phyloP scores from a whole-genome alignment of 73 alveolate species.

The Paramecium biaurelia region DNA sequence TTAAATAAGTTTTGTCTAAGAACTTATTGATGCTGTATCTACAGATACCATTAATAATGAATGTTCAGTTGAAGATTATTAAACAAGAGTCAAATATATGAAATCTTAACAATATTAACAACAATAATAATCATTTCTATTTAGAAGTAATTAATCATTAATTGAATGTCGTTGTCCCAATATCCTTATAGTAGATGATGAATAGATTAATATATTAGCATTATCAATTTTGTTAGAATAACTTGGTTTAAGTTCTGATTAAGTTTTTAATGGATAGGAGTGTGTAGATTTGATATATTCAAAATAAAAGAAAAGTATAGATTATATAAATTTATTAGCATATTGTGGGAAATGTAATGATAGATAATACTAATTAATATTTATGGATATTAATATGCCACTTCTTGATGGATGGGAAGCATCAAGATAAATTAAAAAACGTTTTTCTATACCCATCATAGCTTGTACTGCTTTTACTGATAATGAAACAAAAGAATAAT shows the following conservation, averaged over 20 bases:
- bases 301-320: background rate
- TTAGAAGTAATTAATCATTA: background rate
- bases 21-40: background rate
- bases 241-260: background rate
- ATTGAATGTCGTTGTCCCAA: conserved; percentile 13
- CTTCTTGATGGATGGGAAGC: conserved; percentile 33
- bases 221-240: background rate
- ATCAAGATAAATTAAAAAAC: conserved; percentile 6
- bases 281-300: conserved; percentile 11
- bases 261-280: conserved; percentile 31
- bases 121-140: background rate
- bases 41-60: background rate
- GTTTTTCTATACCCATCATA: background rate
- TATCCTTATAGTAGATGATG: conserved; percentile 30
- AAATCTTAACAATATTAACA: background rate
- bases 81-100: background rate
- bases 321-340: background rate
- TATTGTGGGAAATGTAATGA: background rate
- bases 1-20: background rate
- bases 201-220: conserved; percentile 32
- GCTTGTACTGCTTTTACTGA: conserved; percentile 54
- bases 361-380: background rate
- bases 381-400: conserved; percentile 52
- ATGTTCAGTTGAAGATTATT: background rate
- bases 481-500: conserved; percentile 3